Evolutionary conservation across 176 grass and related monocot species (phyloP).

Genomic region (Bothriochloa decipiens): DNA sequence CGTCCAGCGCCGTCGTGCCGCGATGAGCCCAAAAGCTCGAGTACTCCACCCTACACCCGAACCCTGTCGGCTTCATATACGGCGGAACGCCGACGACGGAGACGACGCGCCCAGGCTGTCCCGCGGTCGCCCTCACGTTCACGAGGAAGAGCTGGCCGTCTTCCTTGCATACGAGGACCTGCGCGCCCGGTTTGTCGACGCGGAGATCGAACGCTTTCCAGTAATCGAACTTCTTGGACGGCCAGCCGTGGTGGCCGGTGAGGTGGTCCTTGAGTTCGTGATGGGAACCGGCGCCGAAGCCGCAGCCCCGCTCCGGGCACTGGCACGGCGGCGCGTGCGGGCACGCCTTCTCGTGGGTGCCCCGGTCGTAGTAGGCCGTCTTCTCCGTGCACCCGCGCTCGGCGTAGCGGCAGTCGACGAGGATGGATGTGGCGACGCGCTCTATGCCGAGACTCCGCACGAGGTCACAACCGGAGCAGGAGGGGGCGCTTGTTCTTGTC

Average conservation of each 20-base stretch:
- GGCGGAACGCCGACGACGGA: not conserved
- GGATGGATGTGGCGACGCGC: not conserved
- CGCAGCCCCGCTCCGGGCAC: not conserved
- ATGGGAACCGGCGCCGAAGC: too few relatives aligned
- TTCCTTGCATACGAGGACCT: not conserved
- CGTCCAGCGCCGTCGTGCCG: not conserved
- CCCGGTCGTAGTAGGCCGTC: not conserved
- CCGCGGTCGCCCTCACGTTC: not conserved
- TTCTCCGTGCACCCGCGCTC: not conserved
- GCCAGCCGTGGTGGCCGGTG: slow-evolving; percentile 11
- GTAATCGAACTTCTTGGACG: not conserved
- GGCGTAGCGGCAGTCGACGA: not conserved
- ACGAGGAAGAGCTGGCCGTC: not conserved
- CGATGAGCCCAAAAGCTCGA: not conserved
- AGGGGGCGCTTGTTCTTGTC: not conserved
- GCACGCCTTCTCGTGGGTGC: not conserved
- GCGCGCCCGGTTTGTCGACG: not conserved
- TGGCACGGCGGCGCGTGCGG: not conserved
- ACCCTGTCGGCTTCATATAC: not conserved
- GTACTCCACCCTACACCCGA: not conserved
- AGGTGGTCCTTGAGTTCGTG: too few relatives aligned
- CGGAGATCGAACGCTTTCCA: not conserved
- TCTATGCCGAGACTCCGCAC: not conserved
- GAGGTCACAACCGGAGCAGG: not conserved
- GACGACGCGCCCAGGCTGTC: not conserved